phyloP scores from a whole-genome alignment of 1,284 basidiomycete species.

The Sporisorium scitamineum region DNA sequence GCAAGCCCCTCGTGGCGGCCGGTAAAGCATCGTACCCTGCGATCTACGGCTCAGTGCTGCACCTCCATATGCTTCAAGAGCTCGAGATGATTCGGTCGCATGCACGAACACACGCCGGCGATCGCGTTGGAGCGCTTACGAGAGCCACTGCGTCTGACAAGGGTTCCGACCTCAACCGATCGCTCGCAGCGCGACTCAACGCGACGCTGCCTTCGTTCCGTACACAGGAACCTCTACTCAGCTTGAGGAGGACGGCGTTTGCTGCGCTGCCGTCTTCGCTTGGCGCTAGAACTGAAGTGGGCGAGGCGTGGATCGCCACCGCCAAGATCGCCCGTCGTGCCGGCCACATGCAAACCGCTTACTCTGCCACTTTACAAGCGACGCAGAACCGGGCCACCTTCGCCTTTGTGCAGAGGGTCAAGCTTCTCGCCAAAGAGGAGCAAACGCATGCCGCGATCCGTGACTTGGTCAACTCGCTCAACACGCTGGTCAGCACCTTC shows the following conservation, averaged over 20 bases:
- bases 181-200: conserved; percentile 77
- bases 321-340: conserved; percentile 96
- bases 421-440: conserved; percentile 83
- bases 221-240: conserved; percentile 89
- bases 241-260: conserved; percentile 88
- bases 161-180: conserved; percentile 47
- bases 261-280: conserved; percentile 64
- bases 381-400: conserved; percentile 81
- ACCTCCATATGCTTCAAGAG: conserved; percentile 90
- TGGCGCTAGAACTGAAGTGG: conserved; percentile 70
- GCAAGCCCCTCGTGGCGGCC: conserved; percentile 82
- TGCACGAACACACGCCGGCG: conserved; percentile 19
- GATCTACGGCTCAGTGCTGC: conserved; percentile 86
- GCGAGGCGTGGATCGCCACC: conserved; percentile 81
- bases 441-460: conserved; percentile 88
- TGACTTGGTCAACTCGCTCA: conserved; percentile 85
- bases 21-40: conserved; percentile 81
- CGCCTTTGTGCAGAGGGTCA: conserved; percentile 91
- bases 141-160: conserved; percentile 70
- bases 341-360: conserved; percentile 94
- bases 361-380: conserved; percentile 93
- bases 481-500: conserved; percentile 28
- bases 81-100: conserved; percentile 76
- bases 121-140: conserved; percentile 36
- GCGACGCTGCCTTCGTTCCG: conserved; percentile 90